Evolutionary conservation across 768 basidiomycete genomes (phyloP), one percentile per base, ranked within the genome.

Genomic region (Termitomyces eurrhizus): DNA sequence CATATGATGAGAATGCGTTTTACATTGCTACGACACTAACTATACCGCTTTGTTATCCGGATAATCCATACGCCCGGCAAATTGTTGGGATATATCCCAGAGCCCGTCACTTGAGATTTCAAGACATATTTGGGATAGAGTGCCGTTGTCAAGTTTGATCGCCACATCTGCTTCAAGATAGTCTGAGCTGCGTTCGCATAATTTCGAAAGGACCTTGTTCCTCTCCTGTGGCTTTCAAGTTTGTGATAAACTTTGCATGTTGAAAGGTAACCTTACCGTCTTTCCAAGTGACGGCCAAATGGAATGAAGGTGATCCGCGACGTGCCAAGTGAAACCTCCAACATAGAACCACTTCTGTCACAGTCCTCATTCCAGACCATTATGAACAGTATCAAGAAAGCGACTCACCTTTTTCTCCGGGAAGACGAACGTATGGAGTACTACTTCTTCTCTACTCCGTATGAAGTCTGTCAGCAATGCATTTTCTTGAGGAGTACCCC

Each of bases 351-450:
- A 84, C 42, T 74, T 73, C 80, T 83, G 56, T 53, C 16, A 36
- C n/a, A 39, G n/a, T 12, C 33, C 42, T 61, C 44, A 59, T 58
- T 42, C 52, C 42, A 59, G 52, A 46, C 42, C 39, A 53, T 16
- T 41, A 41, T 51, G 21, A n/a, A 45, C 11, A 4, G 18, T 35
- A 26, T 58, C 2, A 13, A 35, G n/a, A 36, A 56, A 44, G n/a
- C 39, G 32, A 60, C 71, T 48, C 57, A 81, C 85, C 73, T 77
- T 77, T 58, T 74, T 80, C 39, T 69, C 64, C 4, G 81, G 79
- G 65, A 74, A 80, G 11, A 77, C 75, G 65, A 86, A 86, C 0
- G 82, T 81, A 56, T 87, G 83, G 53, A 86, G 72, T 4, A 1
- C 32, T 4, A 3, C n/a, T 18, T 12, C 26, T n/a, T 67, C 68